Evolutionary conservation across 495 filamentous ascomycete species (phyloP).

Genomic region (Podospora pseudoanserina): DNA sequence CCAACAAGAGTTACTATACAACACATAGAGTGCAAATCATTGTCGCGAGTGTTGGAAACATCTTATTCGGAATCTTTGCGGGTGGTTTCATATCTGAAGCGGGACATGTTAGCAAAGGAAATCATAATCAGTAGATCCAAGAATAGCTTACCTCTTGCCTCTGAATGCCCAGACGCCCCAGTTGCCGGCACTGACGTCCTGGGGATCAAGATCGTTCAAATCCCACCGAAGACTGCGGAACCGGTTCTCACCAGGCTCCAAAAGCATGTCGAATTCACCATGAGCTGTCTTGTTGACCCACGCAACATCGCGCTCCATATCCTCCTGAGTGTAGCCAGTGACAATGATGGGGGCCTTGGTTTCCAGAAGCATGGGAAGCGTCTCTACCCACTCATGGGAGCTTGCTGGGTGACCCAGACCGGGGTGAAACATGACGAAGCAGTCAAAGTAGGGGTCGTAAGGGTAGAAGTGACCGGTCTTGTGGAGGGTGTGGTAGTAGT

Average conservation of each 20-base stretch:
- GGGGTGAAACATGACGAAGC: constrained; percentile 92
- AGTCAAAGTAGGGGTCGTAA: constrained; percentile 97
- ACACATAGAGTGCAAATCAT: neutral
- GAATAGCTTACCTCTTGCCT: constrained; percentile 78
- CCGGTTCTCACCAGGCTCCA: constrained; percentile 88
- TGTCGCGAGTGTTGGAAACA: neutral
- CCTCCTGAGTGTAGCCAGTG: constrained; percentile 92
- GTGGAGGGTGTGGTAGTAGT: constrained; percentile 97
- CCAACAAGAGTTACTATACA: neutral
- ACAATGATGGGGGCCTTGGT: constrained; percentile 92
- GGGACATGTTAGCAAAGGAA: constrained; percentile 31
- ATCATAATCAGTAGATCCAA: neutral
- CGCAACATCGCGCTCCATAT: constrained; percentile 85
- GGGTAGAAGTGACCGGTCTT: constrained; percentile 83
- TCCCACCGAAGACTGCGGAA: constrained; percentile 97
- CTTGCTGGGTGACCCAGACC: constrained; percentile 91
- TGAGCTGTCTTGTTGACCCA: constrained; percentile 81
- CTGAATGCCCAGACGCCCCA: constrained; percentile 97
- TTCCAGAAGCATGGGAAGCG: constrained; percentile 81
- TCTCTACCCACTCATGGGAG: constrained; percentile 89
- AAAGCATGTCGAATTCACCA: constrained; percentile 85
- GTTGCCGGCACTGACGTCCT: constrained; percentile 91
- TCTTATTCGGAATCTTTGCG: constrained; percentile 41
- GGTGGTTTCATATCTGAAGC: constrained; percentile 58
- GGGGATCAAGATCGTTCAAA: constrained; percentile 90